These are phyloP conservation scores for Dispira parvispora DNA, from an alignment of 192 early-diverging fungal genomes.

Conservation along the genomic window DNA sequence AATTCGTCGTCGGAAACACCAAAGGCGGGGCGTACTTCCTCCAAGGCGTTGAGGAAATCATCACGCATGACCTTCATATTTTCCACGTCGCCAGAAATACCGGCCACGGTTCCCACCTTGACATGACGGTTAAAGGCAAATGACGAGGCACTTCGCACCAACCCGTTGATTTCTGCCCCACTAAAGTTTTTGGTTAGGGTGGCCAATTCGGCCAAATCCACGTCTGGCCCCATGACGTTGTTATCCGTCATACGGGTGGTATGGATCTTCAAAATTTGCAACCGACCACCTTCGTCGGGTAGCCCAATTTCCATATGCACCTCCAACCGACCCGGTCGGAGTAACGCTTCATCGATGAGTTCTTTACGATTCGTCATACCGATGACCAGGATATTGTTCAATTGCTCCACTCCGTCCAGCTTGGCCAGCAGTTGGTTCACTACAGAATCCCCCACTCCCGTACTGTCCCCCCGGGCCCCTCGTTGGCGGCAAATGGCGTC, in stretches of 20 bases:
- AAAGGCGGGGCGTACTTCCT: slow-evolving; percentile 88
- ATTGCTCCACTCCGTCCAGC: slow-evolving; percentile 97
- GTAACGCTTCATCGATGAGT: slow-evolving; percentile 94
- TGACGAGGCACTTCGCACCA: slow-evolving; percentile 83
- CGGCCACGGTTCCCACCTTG: slow-evolving; percentile 74
- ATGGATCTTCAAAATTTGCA: slow-evolving; percentile 93
- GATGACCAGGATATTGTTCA: slow-evolving; percentile 96
- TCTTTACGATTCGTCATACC: slow-evolving; percentile 98
- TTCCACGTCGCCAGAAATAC: slow-evolving; percentile 67
- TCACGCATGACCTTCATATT: slow-evolving; percentile 70
- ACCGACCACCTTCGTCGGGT: slow-evolving; percentile 81
- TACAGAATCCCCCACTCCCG: slow-evolving; percentile 90
- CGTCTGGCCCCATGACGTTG: slow-evolving; percentile 62
- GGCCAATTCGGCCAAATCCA: slow-evolving; percentile 71
- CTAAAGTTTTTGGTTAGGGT: slow-evolving; percentile 87
- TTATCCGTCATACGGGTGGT: slow-evolving; percentile 68
- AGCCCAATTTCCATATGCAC: slow-evolving; percentile 93
- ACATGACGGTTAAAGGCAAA: slow-evolving; percentile 95
- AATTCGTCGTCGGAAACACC: slow-evolving; percentile 87
- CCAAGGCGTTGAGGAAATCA: slow-evolving; percentile 78
- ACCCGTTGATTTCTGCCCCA: slow-evolving; percentile 90
- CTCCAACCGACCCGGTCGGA: slow-evolving; percentile 89
- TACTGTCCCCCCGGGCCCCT: slow-evolving; percentile 77
- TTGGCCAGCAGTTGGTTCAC: slow-evolving; percentile 96
- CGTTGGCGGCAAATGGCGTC: slow-evolving; percentile 98